Evolutionary conservation across 345 rosid genomes (phyloP).

Genomic region (Populus deltoides): DNA sequence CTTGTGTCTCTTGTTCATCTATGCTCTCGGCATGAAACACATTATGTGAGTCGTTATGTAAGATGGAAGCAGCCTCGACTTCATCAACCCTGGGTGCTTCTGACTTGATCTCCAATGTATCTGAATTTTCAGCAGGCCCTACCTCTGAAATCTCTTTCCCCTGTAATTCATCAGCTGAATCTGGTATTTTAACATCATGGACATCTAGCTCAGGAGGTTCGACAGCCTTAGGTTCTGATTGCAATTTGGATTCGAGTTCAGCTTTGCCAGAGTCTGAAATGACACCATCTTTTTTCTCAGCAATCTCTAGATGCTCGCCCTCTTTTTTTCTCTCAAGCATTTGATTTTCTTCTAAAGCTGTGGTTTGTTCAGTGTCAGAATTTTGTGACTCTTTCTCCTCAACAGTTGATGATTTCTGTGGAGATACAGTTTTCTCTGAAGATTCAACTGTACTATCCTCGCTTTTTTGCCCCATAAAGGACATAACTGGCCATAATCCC

Average conservation of each 20-base stretch:
- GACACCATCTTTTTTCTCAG: conserved; percentile 34
- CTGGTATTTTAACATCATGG: conserved; percentile 33
- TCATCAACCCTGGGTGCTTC: conserved; percentile 37
- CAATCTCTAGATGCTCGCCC: conserved; percentile 30
- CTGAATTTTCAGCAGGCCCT: conserved; percentile 35
- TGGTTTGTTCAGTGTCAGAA: conserved; percentile 17
- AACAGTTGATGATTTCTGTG: conserved; percentile 25
- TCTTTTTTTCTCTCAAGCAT: conserved; percentile 22
- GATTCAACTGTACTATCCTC: conserved; percentile 47
- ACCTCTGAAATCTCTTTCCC: conserved; percentile 36
- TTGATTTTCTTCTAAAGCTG: conserved; percentile 42
- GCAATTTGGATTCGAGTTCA: conserved; percentile 36
- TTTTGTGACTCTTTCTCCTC: conserved; percentile 33
- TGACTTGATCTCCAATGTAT: conserved; percentile 34
- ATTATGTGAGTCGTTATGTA: conserved; percentile 31
- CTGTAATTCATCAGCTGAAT: conserved; percentile 30
- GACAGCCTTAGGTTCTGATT: conserved; percentile 12
- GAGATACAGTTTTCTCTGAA: conserved; percentile 36
- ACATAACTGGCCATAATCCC: conserved; percentile 74
- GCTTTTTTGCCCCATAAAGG: conserved; percentile 68
- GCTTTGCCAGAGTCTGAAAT: conserved; percentile 35
- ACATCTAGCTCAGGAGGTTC: conserved; percentile 38
- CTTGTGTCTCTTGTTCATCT: conserved; percentile 32
- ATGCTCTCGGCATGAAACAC: conserved; percentile 36
- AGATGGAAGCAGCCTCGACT: conserved; percentile 27